phyloP scores from a whole-genome alignment of 306 rosid genomes.

The Chamaecrista fasciculata region DNA sequence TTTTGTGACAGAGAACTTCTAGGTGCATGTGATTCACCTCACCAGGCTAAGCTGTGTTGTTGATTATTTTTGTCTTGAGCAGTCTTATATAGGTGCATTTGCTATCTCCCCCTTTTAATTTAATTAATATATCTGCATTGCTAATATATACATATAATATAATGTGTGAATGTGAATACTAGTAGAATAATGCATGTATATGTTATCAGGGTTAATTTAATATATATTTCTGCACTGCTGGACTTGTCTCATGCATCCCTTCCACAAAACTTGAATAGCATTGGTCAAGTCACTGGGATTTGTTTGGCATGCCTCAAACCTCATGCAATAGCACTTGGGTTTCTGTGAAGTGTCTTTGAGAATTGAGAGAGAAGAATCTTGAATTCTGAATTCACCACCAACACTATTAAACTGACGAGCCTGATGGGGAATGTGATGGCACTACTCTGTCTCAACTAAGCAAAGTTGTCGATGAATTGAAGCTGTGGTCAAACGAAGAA shows the following conservation, averaged over 20 bases:
- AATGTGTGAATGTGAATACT: neutral
- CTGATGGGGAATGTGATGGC: constrained; percentile 57
- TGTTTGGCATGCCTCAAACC: constrained; percentile 74
- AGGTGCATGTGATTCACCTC: constrained; percentile 63
- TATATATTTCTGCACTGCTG: constrained; percentile 60
- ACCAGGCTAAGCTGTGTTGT: constrained; percentile 49
- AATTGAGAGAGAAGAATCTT: constrained; percentile 48
- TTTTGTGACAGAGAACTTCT: constrained; percentile 29
- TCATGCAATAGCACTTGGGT: constrained; percentile 51
- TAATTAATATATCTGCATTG: neutral
- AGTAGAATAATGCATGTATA: constrained; percentile 3
- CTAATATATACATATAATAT: too few species aligned
- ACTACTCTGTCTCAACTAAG: constrained; percentile 34
- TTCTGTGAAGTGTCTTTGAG: constrained; percentile 44
- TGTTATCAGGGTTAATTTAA: constrained; percentile 30
- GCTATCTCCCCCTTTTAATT: neutral
- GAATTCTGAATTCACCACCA: constrained; percentile 30
- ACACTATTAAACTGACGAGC: constrained; percentile 31
- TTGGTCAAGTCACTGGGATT: constrained; percentile 86
- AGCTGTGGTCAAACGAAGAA: constrained; percentile 13
- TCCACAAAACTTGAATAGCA: constrained; percentile 82
- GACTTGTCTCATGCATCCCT: constrained; percentile 70
- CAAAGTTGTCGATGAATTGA: constrained; percentile 35
- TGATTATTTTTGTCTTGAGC: constrained; percentile 50
- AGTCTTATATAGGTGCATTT: constrained; percentile 10